phyloP scores from a whole-genome alignment of 2,329 filamentous ascomycete genomes.

The Fusarium brachygibbosum region DNA sequence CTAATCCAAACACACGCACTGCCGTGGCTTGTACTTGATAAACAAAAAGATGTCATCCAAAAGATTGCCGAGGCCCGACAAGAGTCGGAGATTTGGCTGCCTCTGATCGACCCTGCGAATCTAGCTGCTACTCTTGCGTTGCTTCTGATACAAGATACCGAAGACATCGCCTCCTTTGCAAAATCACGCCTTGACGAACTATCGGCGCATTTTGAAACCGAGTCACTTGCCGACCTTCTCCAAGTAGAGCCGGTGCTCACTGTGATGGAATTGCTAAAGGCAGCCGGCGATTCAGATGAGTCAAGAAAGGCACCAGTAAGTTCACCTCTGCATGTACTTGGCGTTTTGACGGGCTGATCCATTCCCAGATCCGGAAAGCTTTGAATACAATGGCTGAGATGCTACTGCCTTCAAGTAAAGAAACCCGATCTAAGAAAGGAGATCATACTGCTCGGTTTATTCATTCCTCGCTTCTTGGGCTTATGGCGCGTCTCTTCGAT shows the following conservation, averaged over 20 bases:
- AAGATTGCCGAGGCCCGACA: constrained; percentile 84
- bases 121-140: constrained; percentile 70
- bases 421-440: constrained; percentile 62
- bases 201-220: constrained; percentile 76
- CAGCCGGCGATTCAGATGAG: constrained; percentile 76
- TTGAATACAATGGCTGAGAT: constrained; percentile 62
- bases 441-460: constrained; percentile 81
- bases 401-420: constrained; percentile 57
- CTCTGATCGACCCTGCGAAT: constrained; percentile 69
- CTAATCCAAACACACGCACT: constrained; percentile 85
- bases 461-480: constrained; percentile 84
- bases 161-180: constrained; percentile 72
- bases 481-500: constrained; percentile 86
- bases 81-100: constrained; percentile 71
- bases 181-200: constrained; percentile 77
- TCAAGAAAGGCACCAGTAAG: constrained; percentile 70
- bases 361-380: constrained; percentile 61
- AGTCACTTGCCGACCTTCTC: constrained; percentile 76
- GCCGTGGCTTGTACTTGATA: constrained; percentile 86
- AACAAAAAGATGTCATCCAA: constrained; percentile 81
- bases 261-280: constrained; percentile 85
- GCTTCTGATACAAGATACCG: constrained; percentile 69
- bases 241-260: constrained; percentile 81
- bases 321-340: constrained; percentile 1
- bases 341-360: constrained; percentile 45